Evolutionary conservation across 2,329 filamentous ascomycete species (phyloP).

Genomic region (Zymoseptoria pseudotritici): DNA sequence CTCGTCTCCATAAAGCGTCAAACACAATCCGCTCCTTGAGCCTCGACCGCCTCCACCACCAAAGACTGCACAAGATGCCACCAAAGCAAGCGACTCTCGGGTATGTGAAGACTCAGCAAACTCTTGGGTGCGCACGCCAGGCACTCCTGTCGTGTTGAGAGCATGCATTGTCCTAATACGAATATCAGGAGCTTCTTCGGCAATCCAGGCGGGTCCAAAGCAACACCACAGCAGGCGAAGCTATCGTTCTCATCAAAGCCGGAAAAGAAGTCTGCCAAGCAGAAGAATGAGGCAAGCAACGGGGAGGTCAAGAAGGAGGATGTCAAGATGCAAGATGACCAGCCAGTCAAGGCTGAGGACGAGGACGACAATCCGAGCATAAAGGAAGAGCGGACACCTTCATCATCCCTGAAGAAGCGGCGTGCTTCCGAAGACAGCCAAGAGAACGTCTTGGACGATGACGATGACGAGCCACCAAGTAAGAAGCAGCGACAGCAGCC

Average conservation of each 20-base stretch:
- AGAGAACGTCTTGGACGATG: slow-evolving; percentile 21
- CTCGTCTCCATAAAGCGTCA: background rate
- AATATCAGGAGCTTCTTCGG: slow-evolving; percentile 74
- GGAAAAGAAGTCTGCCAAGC: slow-evolving; percentile 14
- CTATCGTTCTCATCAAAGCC: slow-evolving; percentile 57
- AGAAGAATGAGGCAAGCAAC: slow-evolving; percentile 7
- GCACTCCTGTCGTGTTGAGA: background rate
- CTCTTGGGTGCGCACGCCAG: slow-evolving; percentile 53
- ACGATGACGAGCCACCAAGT: slow-evolving; percentile 28
- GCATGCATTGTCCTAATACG: background rate
- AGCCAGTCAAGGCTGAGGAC: slow-evolving; percentile 14
- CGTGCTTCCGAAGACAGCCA: slow-evolving; percentile 17
- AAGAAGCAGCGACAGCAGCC: slow-evolving; percentile 30
- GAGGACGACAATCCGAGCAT: slow-evolving; percentile 18
- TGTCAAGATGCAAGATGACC: slow-evolving; percentile 25
- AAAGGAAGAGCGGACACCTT: slow-evolving; percentile 15
- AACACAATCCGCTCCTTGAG: background rate
- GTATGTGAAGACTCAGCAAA: slow-evolving; percentile 75
- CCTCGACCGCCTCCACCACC: background rate
- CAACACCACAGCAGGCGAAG: slow-evolving; percentile 65
- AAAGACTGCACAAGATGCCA: slow-evolving; percentile 31
- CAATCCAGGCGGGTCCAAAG: slow-evolving; percentile 52
- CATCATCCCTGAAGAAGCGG: slow-evolving; percentile 24
- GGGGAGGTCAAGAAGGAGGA: slow-evolving; percentile 31
- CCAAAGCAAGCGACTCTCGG: slow-evolving; percentile 75